Percentiles rank a stretch among this genome's conserved stretches.
These are phyloP conservation scores for Xylaria sp. DNA, from an alignment of 2,329 filamentous ascomycete genomes.

Conservation along the genomic window DNA sequence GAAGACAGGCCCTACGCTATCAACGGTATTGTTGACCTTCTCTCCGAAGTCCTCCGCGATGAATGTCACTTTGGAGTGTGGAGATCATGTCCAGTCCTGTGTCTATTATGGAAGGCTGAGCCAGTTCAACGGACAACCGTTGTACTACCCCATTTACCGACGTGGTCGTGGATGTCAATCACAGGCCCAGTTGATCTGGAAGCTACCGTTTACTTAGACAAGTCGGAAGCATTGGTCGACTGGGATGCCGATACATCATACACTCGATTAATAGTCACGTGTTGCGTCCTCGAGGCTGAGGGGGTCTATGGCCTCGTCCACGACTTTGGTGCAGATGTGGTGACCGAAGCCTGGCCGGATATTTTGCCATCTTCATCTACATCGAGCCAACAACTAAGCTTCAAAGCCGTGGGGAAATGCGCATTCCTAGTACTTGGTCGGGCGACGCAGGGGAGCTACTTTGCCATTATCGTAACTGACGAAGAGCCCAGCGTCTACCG, in stretches of 20 bases:
- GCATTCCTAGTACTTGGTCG: conserved; percentile 15
- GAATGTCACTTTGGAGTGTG: conserved; percentile 15
- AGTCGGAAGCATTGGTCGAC: conserved; percentile 4
- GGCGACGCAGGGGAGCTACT: conserved; percentile 1
- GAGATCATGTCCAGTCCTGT: conserved; percentile 9
- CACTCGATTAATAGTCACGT: conserved; percentile 13
- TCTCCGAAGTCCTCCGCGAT: conserved; percentile 2
- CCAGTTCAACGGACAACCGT: background rate
- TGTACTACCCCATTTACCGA: background rate
- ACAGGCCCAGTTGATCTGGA: conserved; percentile 20
- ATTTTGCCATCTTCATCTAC: conserved; percentile 3
- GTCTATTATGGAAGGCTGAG: conserved; percentile 16
- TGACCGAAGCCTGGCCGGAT: conserved; percentile 15
- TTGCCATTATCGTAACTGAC: conserved; percentile 7
- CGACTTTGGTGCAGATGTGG: background rate
- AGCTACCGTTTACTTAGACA: conserved; percentile 8
- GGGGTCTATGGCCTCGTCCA: background rate
- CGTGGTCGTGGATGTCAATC: conserved; percentile 23
- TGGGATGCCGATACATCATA: conserved; percentile 5
- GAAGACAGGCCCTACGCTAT: conserved; percentile 9
- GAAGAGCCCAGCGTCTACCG: conserved; percentile 3
- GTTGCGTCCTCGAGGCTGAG: conserved; percentile 18
- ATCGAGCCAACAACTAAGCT: background rate
- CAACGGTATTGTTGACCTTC: conserved; percentile 9
- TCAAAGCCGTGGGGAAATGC: conserved; percentile 8